Conservation (phyloP, 148 eudicot species). For the Heliamphora exappendiculata region DNA sequence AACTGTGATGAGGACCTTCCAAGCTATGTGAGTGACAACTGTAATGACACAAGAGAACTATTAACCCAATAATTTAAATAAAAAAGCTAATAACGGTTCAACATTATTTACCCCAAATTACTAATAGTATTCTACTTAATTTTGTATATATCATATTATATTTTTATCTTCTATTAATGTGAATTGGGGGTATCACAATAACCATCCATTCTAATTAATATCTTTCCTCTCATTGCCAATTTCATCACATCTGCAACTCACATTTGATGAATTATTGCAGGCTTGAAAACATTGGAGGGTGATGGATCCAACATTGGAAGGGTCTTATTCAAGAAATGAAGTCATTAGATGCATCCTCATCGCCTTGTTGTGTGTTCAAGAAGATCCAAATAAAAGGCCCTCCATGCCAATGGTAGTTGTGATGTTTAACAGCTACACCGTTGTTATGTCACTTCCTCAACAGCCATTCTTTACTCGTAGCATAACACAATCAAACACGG, state of each 20-base stretch:
- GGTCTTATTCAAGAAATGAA: constrained; percentile 15
- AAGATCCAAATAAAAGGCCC: constrained; percentile 25
- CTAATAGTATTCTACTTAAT: too few species aligned
- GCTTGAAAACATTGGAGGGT: constrained; percentile 10
- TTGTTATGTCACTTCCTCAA: neutral
- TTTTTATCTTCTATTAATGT: too few species aligned
- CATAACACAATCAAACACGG: neutral
- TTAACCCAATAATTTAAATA: too few species aligned
- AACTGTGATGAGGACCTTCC: constrained; percentile 23
- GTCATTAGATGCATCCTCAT: constrained; percentile 36
- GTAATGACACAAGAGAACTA: too few species aligned
- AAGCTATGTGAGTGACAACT: constrained; percentile 26
- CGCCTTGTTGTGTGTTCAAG: constrained; percentile 39
- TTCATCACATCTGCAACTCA: too few species aligned
- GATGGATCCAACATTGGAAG: constrained; percentile 19
- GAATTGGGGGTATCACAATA: too few species aligned
- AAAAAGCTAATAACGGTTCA: too few species aligned
- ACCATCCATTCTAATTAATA: too few species aligned
- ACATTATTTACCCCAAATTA: too few species aligned
- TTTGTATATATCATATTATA: too few species aligned
- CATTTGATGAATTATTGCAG: neutral
- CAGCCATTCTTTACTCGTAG: constrained; percentile 16
- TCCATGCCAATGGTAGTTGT: constrained; percentile 30
- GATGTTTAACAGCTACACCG: constrained; percentile 29
- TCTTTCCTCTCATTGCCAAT: too few species aligned